Evolutionary conservation across 805 yeast genomes (phyloP).

Genomic region (Candida fluviatilis): DNA sequence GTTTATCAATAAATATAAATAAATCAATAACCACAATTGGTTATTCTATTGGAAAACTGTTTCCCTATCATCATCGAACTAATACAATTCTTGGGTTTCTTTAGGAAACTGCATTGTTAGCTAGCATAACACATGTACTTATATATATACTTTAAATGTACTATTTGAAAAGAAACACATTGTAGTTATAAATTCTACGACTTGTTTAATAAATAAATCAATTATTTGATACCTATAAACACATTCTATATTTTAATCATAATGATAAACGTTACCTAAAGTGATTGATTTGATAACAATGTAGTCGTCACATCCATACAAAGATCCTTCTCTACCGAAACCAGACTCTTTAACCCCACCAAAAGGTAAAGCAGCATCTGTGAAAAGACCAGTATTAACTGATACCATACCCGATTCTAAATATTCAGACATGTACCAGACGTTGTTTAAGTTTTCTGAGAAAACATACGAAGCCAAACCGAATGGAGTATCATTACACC

Average conservation of each 20-base stretch:
- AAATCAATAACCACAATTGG: slow-evolving; percentile 9
- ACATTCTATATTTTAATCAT: neutral
- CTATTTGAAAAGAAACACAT: no score
- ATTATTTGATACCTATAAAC: neutral
- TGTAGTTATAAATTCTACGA: no score
- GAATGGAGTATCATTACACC: slow-evolving; percentile 51
- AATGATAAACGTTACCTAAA: slow-evolving; percentile 39
- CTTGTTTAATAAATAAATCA: no score
- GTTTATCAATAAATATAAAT: slow-evolving; percentile 57
- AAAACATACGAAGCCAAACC: slow-evolving; percentile 63
- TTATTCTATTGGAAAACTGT: slow-evolving; percentile 3
- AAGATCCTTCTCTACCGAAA: slow-evolving; percentile 77
- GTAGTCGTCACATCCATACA: slow-evolving; percentile 73
- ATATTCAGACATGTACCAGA: slow-evolving; percentile 50
- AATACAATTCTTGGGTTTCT: neutral
- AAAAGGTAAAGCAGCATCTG: slow-evolving; percentile 61
- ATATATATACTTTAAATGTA: no score
- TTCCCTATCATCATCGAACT: no score
- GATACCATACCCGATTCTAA: slow-evolving; percentile 65
- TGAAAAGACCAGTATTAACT: slow-evolving; percentile 55
- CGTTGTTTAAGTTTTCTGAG: slow-evolving; percentile 46
- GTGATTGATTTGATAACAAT: slow-evolving; percentile 51
- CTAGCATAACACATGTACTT: neutral
- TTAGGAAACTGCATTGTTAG: neutral
- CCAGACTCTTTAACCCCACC: slow-evolving; percentile 82